phyloP scores from a whole-genome alignment of 2,329 filamentous ascomycete species.

The Nothophaeocryptopus gaeumannii region DNA sequence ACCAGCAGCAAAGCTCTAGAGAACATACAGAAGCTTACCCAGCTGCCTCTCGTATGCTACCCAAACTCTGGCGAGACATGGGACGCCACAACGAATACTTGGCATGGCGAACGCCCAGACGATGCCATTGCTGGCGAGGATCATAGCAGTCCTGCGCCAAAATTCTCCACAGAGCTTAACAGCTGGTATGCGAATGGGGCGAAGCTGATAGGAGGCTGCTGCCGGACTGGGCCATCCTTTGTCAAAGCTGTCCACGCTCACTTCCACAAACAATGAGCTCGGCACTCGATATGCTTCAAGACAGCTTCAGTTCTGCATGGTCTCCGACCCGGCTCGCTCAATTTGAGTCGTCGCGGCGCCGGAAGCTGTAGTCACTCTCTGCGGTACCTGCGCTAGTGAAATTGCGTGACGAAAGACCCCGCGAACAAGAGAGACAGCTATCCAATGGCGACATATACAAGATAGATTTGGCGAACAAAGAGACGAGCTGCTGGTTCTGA shows the following conservation, averaged over 20 bases:
- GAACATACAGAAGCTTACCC: slow-evolving; percentile 32
- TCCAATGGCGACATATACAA: slow-evolving; percentile 5
- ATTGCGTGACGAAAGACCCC: slow-evolving; percentile 12
- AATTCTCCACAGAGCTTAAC: slow-evolving; percentile 11
- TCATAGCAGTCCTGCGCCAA: slow-evolving; percentile 6
- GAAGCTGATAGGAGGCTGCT: slow-evolving; percentile 48
- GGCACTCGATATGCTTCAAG: no score
- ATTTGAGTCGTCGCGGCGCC: no score
- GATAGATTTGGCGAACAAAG: neutral
- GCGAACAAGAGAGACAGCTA: slow-evolving; percentile 2
- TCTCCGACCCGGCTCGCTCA: no score
- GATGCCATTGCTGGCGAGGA: slow-evolving; percentile 32
- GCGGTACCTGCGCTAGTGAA: slow-evolving; percentile 9
- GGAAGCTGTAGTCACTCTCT: neutral
- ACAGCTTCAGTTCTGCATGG: no score
- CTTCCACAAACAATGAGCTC: neutral
- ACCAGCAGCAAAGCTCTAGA: slow-evolving; percentile 36
- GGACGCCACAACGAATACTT: slow-evolving; percentile 41
- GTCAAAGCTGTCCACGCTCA: slow-evolving; percentile 15
- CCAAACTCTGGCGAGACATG: slow-evolving; percentile 50
- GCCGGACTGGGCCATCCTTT: slow-evolving; percentile 41
- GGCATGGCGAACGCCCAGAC: slow-evolving; percentile 27
- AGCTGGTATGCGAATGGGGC: slow-evolving; percentile 39
- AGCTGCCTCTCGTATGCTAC: slow-evolving; percentile 38
- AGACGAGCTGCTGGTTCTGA: neutral